These are phyloP conservation scores for Trebouxia sp. DNA, from an alignment of 139 green algal genomes.

Conservation along the genomic window DNA sequence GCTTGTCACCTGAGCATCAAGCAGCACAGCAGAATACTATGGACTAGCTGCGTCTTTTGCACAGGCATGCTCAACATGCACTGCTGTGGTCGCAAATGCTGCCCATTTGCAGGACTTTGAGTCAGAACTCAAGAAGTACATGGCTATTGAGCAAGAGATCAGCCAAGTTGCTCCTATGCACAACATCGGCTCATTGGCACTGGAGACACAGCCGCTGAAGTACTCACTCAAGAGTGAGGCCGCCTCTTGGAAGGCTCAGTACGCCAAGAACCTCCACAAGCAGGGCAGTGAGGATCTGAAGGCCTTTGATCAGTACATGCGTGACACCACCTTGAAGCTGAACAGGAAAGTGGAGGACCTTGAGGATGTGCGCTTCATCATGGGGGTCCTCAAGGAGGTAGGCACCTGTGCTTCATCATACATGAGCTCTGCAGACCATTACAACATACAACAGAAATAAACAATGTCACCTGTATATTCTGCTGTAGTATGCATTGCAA, in stretches of 20 bases:
- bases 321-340: slow-evolving; percentile 83
- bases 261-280: slow-evolving; percentile 90
- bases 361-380: slow-evolving; percentile 73
- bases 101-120: slow-evolving; percentile 67
- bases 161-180: slow-evolving; percentile 67
- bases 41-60: too few species aligned
- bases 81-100: not conserved
- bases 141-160: slow-evolving; percentile 70
- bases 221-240: slow-evolving; percentile 81
- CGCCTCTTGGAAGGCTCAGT: slow-evolving; percentile 90
- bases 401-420: not conserved
- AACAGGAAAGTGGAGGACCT: slow-evolving; percentile 65
- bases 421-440: too few species aligned
- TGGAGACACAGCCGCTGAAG: slow-evolving; percentile 89
- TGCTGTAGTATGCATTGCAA: too few species aligned
- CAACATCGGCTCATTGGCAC: slow-evolving; percentile 82
- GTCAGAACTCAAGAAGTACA: slow-evolving; percentile 75
- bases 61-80: too few species aligned
- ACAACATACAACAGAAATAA: too few species aligned
- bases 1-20: not conserved
- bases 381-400: slow-evolving; percentile 84
- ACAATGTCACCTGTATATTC: too few species aligned
- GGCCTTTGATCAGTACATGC: slow-evolving; percentile 84
- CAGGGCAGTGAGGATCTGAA: slow-evolving; percentile 45
- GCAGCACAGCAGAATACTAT: not conserved